Evolutionary conservation across 805 yeast genomes (phyloP), one percentile per base, ranked within the genome.

Genomic region (Candida cerambycidarum): DNA sequence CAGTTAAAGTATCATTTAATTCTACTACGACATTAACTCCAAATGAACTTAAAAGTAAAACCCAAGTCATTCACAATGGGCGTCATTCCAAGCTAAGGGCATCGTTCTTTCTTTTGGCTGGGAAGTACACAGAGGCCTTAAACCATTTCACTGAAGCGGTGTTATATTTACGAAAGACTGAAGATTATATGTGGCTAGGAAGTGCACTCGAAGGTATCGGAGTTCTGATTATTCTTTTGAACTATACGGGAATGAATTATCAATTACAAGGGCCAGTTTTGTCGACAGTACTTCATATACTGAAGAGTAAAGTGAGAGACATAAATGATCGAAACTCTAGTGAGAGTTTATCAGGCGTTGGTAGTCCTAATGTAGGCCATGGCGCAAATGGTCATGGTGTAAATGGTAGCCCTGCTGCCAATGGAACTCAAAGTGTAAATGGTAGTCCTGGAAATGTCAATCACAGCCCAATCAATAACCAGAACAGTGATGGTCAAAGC

Each of bases 161-260:
- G 1, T 54, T 67, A 2, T 64, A 75, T 17, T 63, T 89, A 41
- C 80, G 79, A 46, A 70, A 77, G 10, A 70, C 82, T 2, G 80
- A 80, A 39, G 99, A 93, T 58, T 76, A 78, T 53, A 65, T 93
- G 7, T 93, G 98, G 98, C 71, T 88, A 11, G 98, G 84, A 0
- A 83, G 92, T 21, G 80, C 96, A 0, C 58, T 92, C n/a, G 97
- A 89, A 52, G 88, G 90, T 0, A 65, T 89, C 9, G 85, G 84
- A 0, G 79, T 87, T 1, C 78, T 86, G 45, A 59, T 84, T 31
- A 59, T 84, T 4, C 60, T 89, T 41, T 66, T 87, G 38, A 72
- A 83, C 10, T 80, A 71, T 52, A 59, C 83, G 12, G 80, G 75
- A 19, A 65, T 72, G 2, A 75, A 82, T 0, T 75, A 73, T 44